Evolutionary conservation across 2,329 filamentous ascomycete species (phyloP).

Genomic region (Simplicillium sp.): DNA sequence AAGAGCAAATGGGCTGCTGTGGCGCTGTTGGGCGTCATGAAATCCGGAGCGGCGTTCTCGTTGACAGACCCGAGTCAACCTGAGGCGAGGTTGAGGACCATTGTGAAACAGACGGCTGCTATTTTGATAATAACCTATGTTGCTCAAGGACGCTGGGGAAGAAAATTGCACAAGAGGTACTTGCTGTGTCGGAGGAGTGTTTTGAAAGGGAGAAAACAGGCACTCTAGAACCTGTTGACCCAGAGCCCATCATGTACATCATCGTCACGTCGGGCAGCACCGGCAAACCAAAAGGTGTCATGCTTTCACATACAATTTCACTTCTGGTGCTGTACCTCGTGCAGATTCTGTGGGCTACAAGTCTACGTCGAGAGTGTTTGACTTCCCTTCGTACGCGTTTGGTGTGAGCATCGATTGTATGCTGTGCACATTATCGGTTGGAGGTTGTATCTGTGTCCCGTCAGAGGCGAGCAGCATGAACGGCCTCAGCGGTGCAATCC

Average conservation of each 20-base stretch:
- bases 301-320: slow-evolving; percentile 38
- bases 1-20: slow-evolving; percentile 37
- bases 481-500: slow-evolving; percentile 34
- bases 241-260: slow-evolving; percentile 37
- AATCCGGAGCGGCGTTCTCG: slow-evolving; percentile 36
- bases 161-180: slow-evolving; percentile 22
- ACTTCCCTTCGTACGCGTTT: slow-evolving; percentile 44
- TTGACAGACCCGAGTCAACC: slow-evolving; percentile 37
- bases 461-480: slow-evolving; percentile 45
- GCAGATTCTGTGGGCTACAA: slow-evolving; percentile 31
- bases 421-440: slow-evolving; percentile 39
- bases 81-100: slow-evolving; percentile 31
- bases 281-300: slow-evolving; percentile 53
- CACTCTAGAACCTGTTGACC: slow-evolving; percentile 23
- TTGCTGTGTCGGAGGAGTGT: slow-evolving; percentile 22
- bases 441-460: slow-evolving; percentile 43
- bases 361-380: slow-evolving; percentile 30
- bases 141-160: slow-evolving; percentile 25
- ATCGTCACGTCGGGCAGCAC: slow-evolving; percentile 60
- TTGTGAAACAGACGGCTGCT: slow-evolving; percentile 32
- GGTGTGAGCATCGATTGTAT: slow-evolving; percentile 46
- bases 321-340: slow-evolving; percentile 33
- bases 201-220: slow-evolving; percentile 12
- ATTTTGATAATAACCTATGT: slow-evolving; percentile 29
- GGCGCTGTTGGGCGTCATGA: slow-evolving; percentile 36